A percentile compares a stretch with the other conserved stretches of the same genome.
Evolutionary conservation across 129 eudicot genomes (phyloP).

Genomic region (Sambucus nigra): DNA sequence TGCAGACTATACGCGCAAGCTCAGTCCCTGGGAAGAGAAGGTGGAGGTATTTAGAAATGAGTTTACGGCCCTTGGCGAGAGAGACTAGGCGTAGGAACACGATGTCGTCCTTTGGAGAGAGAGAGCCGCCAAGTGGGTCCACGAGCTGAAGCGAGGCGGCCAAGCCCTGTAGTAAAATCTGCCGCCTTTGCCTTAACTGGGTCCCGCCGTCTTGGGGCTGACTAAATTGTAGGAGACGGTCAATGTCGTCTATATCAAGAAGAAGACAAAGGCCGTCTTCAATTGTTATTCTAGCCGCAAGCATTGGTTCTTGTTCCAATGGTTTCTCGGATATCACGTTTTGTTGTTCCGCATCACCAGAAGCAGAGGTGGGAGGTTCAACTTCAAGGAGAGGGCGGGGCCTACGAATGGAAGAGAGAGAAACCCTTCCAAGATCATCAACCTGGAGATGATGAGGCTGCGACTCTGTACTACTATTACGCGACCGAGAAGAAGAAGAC

Average conservation of each 20-base stretch:
- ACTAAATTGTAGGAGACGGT: conserved; percentile 53
- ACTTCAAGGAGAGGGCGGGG: conserved; percentile 73
- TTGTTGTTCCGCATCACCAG: conserved; percentile 62
- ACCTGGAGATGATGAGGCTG: conserved; percentile 66
- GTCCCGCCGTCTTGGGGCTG: conserved; percentile 78
- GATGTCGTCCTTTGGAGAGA: conserved; percentile 66
- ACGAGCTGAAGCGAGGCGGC: conserved; percentile 92
- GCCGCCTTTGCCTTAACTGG: conserved; percentile 60
- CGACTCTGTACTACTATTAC: conserved; percentile 53
- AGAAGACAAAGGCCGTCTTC: conserved; percentile 76
- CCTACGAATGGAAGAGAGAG: conserved; percentile 73
- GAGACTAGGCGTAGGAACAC: conserved; percentile 67
- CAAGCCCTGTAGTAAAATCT: conserved; percentile 67
- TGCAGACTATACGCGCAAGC: conserved; percentile 81
- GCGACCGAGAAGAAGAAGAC: conserved; percentile 35
- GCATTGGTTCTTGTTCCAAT: conserved; percentile 88
- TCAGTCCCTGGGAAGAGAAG: conserved; percentile 76
- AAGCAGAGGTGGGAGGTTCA: conserved; percentile 51
- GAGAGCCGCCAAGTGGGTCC: conserved; percentile 75
- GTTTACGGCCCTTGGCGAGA: conserved; percentile 81
- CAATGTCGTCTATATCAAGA: conserved; percentile 79
- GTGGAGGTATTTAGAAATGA: conserved; percentile 55
- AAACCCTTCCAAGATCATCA: conserved; percentile 76
- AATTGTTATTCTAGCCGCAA: conserved; percentile 76
- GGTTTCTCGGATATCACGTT: conserved; percentile 42